Evolutionary conservation across 2,329 filamentous ascomycete genomes (phyloP).

Genomic region (Hypoxylon sp.): DNA sequence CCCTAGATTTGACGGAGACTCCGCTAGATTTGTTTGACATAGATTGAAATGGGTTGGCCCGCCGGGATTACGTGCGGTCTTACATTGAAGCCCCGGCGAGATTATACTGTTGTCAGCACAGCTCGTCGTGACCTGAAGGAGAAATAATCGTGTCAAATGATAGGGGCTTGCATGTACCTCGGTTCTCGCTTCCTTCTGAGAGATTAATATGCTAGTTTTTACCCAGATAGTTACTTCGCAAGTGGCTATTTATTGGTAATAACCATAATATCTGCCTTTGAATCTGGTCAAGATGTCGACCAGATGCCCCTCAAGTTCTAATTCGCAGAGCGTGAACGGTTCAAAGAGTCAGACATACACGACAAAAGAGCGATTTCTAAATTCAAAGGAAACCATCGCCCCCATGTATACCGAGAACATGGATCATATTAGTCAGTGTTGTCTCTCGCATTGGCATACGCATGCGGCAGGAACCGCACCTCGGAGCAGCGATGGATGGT

Average conservation of each 20-base stretch:
- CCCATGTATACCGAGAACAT: background rate
- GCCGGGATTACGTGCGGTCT: background rate
- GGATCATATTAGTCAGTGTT: background rate
- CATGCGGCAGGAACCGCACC: background rate
- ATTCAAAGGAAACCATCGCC: background rate
- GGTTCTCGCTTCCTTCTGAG: background rate
- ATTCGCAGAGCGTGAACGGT: background rate
- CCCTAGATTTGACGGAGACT: too few relatives aligned
- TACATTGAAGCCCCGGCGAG: background rate
- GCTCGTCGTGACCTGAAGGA: background rate
- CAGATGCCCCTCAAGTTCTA: background rate
- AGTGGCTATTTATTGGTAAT: background rate
- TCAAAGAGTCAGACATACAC: background rate
- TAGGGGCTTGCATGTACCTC: background rate
- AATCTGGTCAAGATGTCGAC: background rate
- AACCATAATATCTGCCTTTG: background rate
- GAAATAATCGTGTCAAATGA: background rate
- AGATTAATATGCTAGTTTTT: background rate
- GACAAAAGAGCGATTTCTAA: background rate
- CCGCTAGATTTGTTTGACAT: constrained; percentile 2
- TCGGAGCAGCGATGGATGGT: background rate
- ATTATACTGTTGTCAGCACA: background rate
- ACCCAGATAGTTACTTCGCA: too few relatives aligned
- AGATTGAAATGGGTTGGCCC: background rate
- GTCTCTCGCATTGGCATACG: background rate